Percentiles rank a stretch among this genome's conserved stretches.
Evolutionary conservation across 257 asterid genomes (phyloP).

Genomic region (Paraleonurus japonicus): DNA sequence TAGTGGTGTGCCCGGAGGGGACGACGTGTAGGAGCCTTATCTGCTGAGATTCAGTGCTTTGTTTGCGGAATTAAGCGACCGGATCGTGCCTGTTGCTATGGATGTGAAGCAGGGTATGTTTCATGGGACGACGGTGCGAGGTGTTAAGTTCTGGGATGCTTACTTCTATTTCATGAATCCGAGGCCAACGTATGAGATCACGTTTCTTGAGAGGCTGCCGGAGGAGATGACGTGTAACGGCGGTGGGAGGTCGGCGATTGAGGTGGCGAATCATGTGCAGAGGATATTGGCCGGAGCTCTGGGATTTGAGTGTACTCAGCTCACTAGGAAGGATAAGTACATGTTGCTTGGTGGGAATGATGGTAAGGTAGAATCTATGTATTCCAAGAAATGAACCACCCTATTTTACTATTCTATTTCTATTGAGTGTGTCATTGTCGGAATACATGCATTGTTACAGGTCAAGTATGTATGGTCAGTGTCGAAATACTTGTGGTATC

Average conservation of each 20-base stretch:
- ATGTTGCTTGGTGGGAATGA: conserved; percentile 97
- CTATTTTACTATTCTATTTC: not conserved
- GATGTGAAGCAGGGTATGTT: conserved; percentile 74
- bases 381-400: conserved; percentile 51
- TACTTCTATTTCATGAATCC: conserved; percentile 93
- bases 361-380: conserved; percentile 98
- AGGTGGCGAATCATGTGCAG: conserved; percentile 97
- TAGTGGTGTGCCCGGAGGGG: conserved; percentile 95
- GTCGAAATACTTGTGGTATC: not conserved
- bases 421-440: not conserved
- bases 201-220: conserved; percentile 71
- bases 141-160: conserved; percentile 88
- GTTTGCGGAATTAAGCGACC: conserved; percentile 85
- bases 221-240: conserved; percentile 80
- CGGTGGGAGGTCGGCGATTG: conserved; percentile 79
- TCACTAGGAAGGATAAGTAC: conserved; percentile 96
- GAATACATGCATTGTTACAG: too few relatives aligned
- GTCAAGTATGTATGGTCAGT: not conserved
- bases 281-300: conserved; percentile 67
- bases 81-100: conserved; percentile 84
- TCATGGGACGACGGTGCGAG: conserved; percentile 77
- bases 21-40: conserved; percentile 92
- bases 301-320: conserved; percentile 91
- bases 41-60: conserved; percentile 79
- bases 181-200: conserved; percentile 73